Evolutionary conservation across 257 asterid genomes (phyloP).

Genomic region (Scutellaria barbata): DNA sequence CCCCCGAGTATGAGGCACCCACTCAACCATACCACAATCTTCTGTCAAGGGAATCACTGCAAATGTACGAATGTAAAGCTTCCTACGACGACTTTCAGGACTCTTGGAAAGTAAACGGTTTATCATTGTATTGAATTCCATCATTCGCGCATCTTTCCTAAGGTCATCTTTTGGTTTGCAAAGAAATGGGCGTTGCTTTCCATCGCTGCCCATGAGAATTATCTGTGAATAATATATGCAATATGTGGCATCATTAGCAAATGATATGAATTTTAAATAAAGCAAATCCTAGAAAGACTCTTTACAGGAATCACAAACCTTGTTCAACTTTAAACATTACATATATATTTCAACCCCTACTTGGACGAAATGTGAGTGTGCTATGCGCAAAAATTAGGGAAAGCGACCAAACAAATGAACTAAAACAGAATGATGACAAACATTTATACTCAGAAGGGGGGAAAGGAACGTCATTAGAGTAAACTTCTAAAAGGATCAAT

Average conservation of each 20-base stretch:
- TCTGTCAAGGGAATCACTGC: conserved; percentile 95
- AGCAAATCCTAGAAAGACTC: conserved; percentile 16
- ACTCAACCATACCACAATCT: conserved; percentile 99
- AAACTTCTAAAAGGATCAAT: conserved; percentile 8
- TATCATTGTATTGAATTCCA: conserved; percentile 98
- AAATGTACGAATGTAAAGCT: conserved; percentile 95
- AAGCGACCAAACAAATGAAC: conserved; percentile 17
- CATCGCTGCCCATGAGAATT: conserved; percentile 94
- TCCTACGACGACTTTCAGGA: conserved; percentile 95
- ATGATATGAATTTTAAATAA: neutral
- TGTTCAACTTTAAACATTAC: too few relatives aligned
- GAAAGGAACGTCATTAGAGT: conserved; percentile 10
- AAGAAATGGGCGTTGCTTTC: conserved; percentile 82
- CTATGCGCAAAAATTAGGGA: conserved; percentile 8
- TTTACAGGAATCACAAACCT: conserved; percentile 3
- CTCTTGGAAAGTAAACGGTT: conserved; percentile 82
- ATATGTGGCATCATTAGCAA: conserved; percentile 14
- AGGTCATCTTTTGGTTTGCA: conserved; percentile 99
- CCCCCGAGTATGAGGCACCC: conserved; percentile 99
- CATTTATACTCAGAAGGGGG: neutral
- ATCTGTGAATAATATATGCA: conserved; percentile 51
- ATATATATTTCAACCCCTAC: too few relatives aligned
- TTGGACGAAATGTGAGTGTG: neutral
- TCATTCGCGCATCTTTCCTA: conserved; percentile 98
- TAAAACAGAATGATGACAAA: conserved; percentile 14